Percentiles rank a stretch among this genome's conserved stretches.
Evolutionary conservation across 2,329 filamentous ascomycete genomes (phyloP).

Genomic region (Mariannaea sp.): DNA sequence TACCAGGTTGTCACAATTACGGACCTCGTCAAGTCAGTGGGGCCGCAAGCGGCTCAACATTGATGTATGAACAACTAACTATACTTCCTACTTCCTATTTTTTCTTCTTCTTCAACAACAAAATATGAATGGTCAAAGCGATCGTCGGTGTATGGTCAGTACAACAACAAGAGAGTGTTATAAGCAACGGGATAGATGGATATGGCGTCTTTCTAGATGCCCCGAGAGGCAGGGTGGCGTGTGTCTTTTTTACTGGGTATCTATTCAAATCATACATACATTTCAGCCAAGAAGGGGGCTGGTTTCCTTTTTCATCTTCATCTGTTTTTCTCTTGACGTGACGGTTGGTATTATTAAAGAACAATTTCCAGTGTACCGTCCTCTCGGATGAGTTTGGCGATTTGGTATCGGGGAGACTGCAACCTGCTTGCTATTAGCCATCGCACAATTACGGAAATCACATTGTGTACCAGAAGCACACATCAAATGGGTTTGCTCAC

Average conservation of each 20-base stretch:
- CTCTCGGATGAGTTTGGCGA: slow-evolving; percentile 37
- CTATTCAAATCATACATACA: neutral
- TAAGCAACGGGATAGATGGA: neutral
- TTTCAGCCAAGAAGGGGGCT: no score
- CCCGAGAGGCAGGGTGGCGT: slow-evolving; percentile 5
- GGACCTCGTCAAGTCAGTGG: slow-evolving; percentile 58
- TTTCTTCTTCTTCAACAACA: no score
- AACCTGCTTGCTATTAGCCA: slow-evolving; percentile 33
- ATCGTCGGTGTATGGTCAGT: slow-evolving; percentile 1
- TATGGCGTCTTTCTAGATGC: slow-evolving; percentile 1
- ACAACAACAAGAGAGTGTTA: neutral
- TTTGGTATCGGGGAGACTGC: slow-evolving; percentile 41
- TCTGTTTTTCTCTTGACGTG: neutral
- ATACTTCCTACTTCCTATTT: neutral
- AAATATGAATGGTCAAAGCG: neutral
- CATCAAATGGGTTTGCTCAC: slow-evolving; percentile 31
- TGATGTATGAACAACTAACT: slow-evolving; percentile 9
- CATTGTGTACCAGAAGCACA: neutral
- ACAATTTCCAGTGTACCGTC: slow-evolving; percentile 43
- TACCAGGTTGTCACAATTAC: slow-evolving; percentile 75
- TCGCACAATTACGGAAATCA: neutral
- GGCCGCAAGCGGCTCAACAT: slow-evolving; percentile 36
- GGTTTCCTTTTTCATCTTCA: no score
- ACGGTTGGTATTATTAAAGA: slow-evolving; percentile 32
- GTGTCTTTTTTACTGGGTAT: neutral